Conservation (phyloP, 495 filamentous ascomycete genomes). For the Platismatia glauca region DNA sequence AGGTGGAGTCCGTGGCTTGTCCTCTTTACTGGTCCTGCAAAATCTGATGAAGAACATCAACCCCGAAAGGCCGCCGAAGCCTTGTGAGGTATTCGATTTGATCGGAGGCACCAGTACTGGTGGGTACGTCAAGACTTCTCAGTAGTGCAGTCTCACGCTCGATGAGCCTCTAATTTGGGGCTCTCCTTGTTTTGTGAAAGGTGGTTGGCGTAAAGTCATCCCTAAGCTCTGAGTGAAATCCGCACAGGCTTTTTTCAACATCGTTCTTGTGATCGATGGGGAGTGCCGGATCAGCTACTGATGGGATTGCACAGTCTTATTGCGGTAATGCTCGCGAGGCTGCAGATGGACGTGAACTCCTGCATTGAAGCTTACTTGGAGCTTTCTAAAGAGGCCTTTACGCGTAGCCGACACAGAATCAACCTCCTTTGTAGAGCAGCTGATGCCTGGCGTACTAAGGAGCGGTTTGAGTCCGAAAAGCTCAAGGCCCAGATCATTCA, state of each 20-base stretch:
- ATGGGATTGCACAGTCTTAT: constrained; percentile 23
- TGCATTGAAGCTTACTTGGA: constrained; percentile 37
- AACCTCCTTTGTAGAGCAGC: constrained; percentile 27
- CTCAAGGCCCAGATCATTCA: constrained; percentile 36
- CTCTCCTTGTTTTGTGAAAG: too few relatives aligned
- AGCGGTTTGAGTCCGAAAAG: constrained; percentile 33
- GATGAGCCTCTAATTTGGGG: too few relatives aligned
- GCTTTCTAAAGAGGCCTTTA: constrained; percentile 33
- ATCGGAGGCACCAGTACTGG: constrained; percentile 38
- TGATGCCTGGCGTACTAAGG: constrained; percentile 13
- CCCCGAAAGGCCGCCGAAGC: constrained; percentile 33
- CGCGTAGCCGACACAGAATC: constrained; percentile 30
- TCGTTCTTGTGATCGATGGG: too few relatives aligned
- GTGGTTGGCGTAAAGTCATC: too few relatives aligned
- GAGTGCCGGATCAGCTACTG: too few relatives aligned
- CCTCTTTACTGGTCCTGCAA: constrained; percentile 42
- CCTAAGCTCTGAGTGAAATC: too few relatives aligned
- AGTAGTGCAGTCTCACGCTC: too few relatives aligned
- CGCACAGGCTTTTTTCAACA: too few relatives aligned
- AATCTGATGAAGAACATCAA: constrained; percentile 39
- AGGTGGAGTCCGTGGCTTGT: constrained; percentile 47
- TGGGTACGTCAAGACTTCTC: constrained; percentile 25
- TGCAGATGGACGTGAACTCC: constrained; percentile 39
- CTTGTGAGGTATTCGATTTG: constrained; percentile 41
- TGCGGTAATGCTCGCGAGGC: constrained; percentile 35